Evolutionary conservation across 495 filamentous ascomycete genomes (phyloP), one percentile per base, ranked within the genome.

Genomic region (Trichoderma gamsii): DNA sequence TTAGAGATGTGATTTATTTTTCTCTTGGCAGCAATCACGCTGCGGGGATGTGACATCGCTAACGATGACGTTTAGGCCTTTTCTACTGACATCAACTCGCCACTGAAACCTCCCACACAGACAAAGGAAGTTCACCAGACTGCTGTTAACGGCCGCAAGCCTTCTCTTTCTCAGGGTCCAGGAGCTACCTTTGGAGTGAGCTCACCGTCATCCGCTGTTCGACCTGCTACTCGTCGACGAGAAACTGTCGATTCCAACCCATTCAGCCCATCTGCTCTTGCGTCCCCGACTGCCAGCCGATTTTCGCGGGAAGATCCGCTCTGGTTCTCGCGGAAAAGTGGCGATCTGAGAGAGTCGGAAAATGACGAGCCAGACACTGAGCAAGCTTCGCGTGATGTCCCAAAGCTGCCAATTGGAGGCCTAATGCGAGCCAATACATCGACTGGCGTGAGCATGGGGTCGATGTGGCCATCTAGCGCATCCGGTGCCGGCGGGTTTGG

Each of bases 401-500:
- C 66, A 78, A 69, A 71, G 80, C 59, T 80, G 80, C 73, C 80
- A 89, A 41, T 90, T 70, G 83, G 85, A 49, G 82, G 83, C 13
- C 73, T 93, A 67, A 86, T 88, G 71, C 89, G 92, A 56, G 90
- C 84, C 77, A 87, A 86, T 68, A 94, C 92, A 43, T 73, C 74
- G 0, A 74, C 78, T 8, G 66, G 72, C 6, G 49, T 74, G 1
- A 71, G 68, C n/a, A 74, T 81, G 67, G 87, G 81, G 49, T 93
- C 91, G 15, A 88, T 91, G 1, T 97, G 93, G 93, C 71, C 71
- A 9, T n/a, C 92, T 69, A 82, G 69, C 81, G 84, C 91, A 69
- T 84, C 89, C 4, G 86, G 87, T 5, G 90, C 94, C 81, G 92
- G 92, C 32, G 86, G 89, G n/a, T 97, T 97, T 78, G 92, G 93